A percentile compares a stretch with the other conserved stretches of the same genome.
These are phyloP conservation scores for Naganishia antarctica DNA, from an alignment of 768 basidiomycete species.

Conservation along the genomic window DNA sequence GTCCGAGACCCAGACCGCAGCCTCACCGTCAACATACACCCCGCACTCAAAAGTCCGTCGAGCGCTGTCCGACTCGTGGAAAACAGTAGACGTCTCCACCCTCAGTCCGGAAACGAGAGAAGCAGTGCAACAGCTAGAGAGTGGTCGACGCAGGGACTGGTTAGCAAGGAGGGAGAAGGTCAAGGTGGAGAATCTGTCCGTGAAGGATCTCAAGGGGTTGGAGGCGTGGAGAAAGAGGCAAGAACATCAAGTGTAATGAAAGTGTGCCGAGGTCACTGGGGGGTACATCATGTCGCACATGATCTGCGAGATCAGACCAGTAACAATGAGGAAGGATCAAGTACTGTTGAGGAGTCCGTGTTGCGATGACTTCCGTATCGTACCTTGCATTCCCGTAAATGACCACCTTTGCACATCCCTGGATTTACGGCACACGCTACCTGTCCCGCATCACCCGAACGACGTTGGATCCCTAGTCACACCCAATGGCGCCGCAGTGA, in stretches of 20 bases:
- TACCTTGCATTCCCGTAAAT: too few relatives aligned
- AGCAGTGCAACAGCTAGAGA: neutral
- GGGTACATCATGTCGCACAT: too few relatives aligned
- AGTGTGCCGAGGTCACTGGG: neutral
- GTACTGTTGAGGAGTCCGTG: too few relatives aligned
- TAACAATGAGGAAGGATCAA: too few relatives aligned
- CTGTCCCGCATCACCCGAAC: too few relatives aligned
- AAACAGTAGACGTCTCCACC: slow-evolving; percentile 4
- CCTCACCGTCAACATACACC: neutral
- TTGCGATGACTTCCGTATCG: too few relatives aligned
- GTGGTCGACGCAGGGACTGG: neutral
- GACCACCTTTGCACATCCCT: too few relatives aligned
- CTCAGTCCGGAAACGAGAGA: slow-evolving; percentile 14
- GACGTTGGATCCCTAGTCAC: too few relatives aligned
- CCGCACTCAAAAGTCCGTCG: slow-evolving; percentile 15
- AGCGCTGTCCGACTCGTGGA: slow-evolving; percentile 17
- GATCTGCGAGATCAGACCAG: too few relatives aligned
- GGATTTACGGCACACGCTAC: too few relatives aligned
- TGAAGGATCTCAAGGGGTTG: slow-evolving; percentile 5
- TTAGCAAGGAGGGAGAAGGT: slow-evolving; percentile 1
- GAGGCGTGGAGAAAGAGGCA: neutral
- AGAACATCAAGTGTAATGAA: slow-evolving; percentile 6
- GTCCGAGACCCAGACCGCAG: neutral
- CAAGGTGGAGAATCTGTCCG: slow-evolving; percentile 1
- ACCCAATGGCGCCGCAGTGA: too few relatives aligned